phyloP scores from a whole-genome alignment of 768 basidiomycete species.

The Suillus cothurnatus region DNA sequence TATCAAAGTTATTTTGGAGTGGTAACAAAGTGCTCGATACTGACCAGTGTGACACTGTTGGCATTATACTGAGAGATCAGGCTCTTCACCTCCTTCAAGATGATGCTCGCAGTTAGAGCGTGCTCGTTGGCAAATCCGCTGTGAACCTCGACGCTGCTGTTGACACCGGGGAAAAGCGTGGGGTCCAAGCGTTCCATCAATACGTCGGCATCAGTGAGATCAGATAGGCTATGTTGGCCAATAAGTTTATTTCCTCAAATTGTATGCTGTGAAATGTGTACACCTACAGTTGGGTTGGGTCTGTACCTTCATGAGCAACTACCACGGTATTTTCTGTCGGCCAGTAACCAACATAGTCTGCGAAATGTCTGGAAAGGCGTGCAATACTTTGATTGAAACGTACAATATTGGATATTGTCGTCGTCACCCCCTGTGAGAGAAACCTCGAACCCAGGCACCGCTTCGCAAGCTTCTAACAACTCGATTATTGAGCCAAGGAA shows the following conservation, averaged over 20 bases:
- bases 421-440: slow-evolving; percentile 53
- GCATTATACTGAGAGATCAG: slow-evolving; percentile 41
- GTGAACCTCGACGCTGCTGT: slow-evolving; percentile 46
- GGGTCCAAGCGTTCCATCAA: slow-evolving; percentile 40
- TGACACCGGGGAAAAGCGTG: slow-evolving; percentile 57
- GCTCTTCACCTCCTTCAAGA: slow-evolving; percentile 45
- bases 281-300: slow-evolving; percentile 53
- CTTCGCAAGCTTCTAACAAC: slow-evolving; percentile 36
- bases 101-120: slow-evolving; percentile 44
- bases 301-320: slow-evolving; percentile 65
- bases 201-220: slow-evolving; percentile 53
- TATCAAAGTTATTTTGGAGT: neutral
- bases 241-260: slow-evolving; percentile 6
- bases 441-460: slow-evolving; percentile 40
- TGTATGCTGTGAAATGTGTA: neutral
- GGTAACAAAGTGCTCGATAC: slow-evolving; percentile 15
- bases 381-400: slow-evolving; percentile 13
- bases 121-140: slow-evolving; percentile 57
- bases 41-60: slow-evolving; percentile 44
- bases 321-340: slow-evolving; percentile 50
- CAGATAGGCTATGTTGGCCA: slow-evolving; percentile 40
- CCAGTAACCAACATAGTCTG: slow-evolving; percentile 62
- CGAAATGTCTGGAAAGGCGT: neutral
- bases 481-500: neutral
- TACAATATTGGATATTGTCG: slow-evolving; percentile 49